These are phyloP conservation scores for Eucalyptus victrix DNA, from an alignment of 345 rosid species.

Conservation along the genomic window DNA sequence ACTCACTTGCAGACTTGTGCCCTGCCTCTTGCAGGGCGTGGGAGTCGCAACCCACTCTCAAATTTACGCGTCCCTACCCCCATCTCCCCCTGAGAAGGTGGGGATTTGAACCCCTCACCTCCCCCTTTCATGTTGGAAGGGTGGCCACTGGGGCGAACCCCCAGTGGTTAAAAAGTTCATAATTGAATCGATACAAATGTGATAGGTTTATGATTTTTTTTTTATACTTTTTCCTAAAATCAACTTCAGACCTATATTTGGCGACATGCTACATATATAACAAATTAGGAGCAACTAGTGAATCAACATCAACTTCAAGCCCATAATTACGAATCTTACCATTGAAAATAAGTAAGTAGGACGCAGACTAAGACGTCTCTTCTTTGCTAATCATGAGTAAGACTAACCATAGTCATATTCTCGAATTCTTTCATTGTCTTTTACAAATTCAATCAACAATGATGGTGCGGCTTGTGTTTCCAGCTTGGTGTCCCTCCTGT, in stretches of 20 bases:
- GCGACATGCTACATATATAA: neutral
- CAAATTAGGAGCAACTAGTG: neutral
- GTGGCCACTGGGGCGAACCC: too few species aligned
- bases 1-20: too few species aligned
- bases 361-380: neutral
- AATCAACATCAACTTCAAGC: neutral
- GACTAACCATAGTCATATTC: neutral
- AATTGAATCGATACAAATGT: too few species aligned
- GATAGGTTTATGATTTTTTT: too few species aligned
- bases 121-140: too few species aligned
- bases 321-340: neutral
- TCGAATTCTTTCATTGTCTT: neutral
- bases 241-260: neutral
- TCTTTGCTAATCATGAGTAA: neutral
- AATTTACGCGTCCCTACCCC: too few species aligned
- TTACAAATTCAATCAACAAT: neutral
- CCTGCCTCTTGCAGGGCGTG: too few species aligned
- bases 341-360: neutral
- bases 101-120: too few species aligned
- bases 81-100: too few species aligned
- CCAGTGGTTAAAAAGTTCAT: too few species aligned
- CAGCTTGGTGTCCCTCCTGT: too few species aligned
- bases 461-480: neutral
- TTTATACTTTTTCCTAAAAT: neutral
- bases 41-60: too few species aligned